Conservation (phyloP, 2,329 filamentous ascomycete species). For the Aspergillus sp. region DNA sequence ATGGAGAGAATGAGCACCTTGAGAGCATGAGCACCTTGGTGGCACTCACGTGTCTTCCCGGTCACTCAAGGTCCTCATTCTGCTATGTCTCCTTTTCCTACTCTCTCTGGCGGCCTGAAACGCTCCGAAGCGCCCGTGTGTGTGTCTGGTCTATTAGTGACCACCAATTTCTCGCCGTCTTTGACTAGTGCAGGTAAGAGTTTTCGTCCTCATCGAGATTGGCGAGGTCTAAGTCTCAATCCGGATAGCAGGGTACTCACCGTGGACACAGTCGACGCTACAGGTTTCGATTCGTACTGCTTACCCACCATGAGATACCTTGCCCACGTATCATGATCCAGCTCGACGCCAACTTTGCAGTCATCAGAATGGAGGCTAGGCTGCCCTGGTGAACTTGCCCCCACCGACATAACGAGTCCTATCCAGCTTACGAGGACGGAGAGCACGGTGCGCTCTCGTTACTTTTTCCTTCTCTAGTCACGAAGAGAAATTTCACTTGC, state of each 20-base stretch:
- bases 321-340: background rate
- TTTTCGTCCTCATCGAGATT: slow-evolving; percentile 1
- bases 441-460: background rate
- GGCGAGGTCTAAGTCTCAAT: background rate
- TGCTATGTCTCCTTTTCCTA: background rate
- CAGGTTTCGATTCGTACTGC: background rate
- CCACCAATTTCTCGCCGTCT: background rate
- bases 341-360: background rate
- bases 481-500: background rate
- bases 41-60: slow-evolving; percentile 8
- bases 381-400: background rate
- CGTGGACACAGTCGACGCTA: background rate
- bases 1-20: slow-evolving; percentile 9
- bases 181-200: background rate
- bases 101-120: background rate
- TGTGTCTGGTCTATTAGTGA: background rate
- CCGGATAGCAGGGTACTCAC: background rate
- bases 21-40: slow-evolving; percentile 13
- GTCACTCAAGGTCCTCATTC: slow-evolving; percentile 6
- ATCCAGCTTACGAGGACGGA: background rate
- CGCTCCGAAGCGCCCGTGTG: background rate
- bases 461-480: background rate
- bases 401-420: background rate
- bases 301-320: background rate
- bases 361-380: background rate